Percentiles rank a stretch among this genome's conserved stretches.
Evolutionary conservation across 192 early-diverging fungal genomes (phyloP).

Genomic region (Mycoemilia scoparia): DNA sequence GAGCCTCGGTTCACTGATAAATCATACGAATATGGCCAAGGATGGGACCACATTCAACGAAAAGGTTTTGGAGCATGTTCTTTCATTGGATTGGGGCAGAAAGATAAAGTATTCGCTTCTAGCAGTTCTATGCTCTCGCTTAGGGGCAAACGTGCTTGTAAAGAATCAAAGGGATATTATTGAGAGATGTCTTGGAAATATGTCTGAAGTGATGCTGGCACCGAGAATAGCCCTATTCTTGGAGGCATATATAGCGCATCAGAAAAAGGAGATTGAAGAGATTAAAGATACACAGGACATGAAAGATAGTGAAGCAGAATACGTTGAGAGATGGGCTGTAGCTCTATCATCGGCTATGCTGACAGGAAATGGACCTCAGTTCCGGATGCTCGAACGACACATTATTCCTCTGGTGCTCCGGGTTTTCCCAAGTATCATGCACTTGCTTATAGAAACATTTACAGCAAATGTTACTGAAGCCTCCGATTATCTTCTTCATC

Average conservation of each 20-base stretch:
- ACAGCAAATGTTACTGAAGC: too few relatives aligned
- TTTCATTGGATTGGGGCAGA: constrained; percentile 61
- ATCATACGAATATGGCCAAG: constrained; percentile 4
- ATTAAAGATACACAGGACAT: constrained; percentile 10
- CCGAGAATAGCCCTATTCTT: constrained; percentile 29
- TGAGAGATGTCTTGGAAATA: constrained; percentile 34
- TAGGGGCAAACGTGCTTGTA: constrained; percentile 32
- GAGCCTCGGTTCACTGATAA: constrained; percentile 34
- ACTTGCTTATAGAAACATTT: too few relatives aligned
- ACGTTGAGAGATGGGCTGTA: too few relatives aligned
- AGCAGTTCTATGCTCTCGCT: constrained; percentile 28
- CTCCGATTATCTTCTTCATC: too few relatives aligned
- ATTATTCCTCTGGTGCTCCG: too few relatives aligned
- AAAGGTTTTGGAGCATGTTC: constrained; percentile 41
- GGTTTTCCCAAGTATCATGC: too few relatives aligned
- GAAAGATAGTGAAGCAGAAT: too few relatives aligned
- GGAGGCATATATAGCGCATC: constrained; percentile 14
- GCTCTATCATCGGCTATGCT: too few relatives aligned
- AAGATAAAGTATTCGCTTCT: constrained; percentile 72
- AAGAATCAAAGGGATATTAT: constrained; percentile 41
- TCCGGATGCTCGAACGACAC: too few relatives aligned
- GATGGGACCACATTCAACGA: constrained; percentile 27
- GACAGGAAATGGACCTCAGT: too few relatives aligned
- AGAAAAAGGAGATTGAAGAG: constrained; percentile 13
- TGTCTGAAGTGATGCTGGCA: constrained; percentile 35